Percentiles rank a stretch among this genome's conserved stretches.
Conservation (phyloP, 2,329 filamentous ascomycete species). For the Camillea tinctor region DNA sequence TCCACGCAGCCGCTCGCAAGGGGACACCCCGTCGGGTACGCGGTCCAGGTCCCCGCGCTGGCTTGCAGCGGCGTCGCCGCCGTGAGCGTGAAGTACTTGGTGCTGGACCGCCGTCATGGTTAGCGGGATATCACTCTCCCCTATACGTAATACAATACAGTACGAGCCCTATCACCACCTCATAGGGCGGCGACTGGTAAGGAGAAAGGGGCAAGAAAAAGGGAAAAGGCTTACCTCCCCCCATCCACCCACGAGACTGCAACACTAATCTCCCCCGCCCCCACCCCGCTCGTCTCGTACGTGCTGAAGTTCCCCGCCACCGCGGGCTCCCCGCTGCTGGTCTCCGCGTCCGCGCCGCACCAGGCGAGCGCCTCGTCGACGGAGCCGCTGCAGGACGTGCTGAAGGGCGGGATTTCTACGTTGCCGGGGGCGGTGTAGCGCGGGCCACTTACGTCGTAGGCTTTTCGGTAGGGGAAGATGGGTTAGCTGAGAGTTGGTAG, state of each 20-base stretch:
- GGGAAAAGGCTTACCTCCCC: conserved; percentile 7
- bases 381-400: conserved; percentile 10
- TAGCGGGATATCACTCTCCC: too few relatives aligned
- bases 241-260: conserved; percentile 12
- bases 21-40: conserved; percentile 10
- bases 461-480: background rate
- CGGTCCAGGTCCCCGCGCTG: conserved; percentile 10
- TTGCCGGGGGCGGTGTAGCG: conserved; percentile 1
- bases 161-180: too few relatives aligned
- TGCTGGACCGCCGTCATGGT: too few relatives aligned
- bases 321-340: background rate
- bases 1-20: background rate
- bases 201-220: background rate
- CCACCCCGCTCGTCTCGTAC: conserved; percentile 20
- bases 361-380: conserved; percentile 13
- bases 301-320: conserved; percentile 21
- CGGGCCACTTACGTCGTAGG: conserved; percentile 14
- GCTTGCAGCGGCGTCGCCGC: conserved; percentile 14
- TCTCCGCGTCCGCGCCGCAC: conserved; percentile 7
- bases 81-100: conserved; percentile 8
- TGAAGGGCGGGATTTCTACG: conserved; percentile 10
- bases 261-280: conserved; percentile 14
- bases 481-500: background rate
- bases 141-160: background rate
- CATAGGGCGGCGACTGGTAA: background rate